Base-by-base conservation (phyloP, 805 yeast species). In the Teunomyces stri region DNA sequence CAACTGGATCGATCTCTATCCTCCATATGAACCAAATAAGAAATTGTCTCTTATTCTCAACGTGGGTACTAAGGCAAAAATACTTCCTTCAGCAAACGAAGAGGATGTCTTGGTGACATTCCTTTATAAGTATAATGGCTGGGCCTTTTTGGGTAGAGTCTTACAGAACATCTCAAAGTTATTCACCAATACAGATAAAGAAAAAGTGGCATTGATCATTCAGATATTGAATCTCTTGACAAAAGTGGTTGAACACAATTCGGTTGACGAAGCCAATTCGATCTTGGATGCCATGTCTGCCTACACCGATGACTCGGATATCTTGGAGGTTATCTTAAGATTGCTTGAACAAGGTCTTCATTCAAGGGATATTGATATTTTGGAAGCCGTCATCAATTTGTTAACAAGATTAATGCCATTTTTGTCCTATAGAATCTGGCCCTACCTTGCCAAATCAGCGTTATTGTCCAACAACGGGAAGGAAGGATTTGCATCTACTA, bases 61-160 rank as follows among this genome's bases (percentile, higher is more conserved):
- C 13, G 46, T 36, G 2, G 83, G 84, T 2, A 87, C 96, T 0
- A 78, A 73, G 46, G 97, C 92, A 2, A 84, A 85, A 53, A 65
- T 88, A 3, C 64, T 91, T 27, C 83, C 89, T 0, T 72, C 80
- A 3, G 59, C 61, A 5, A 56, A 58, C 12, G 62, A 58, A 10
- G 55, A 62, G 29, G 66, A 69, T 49, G 58, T 65, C 9, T 56
- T 78, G 13, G 86, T 87, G 3, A 76, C 89, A 18, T 90, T 94
- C 68, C 68, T 84, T 22, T 80, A 85, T 60, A 75, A 76, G 3
- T 89, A 84, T 61, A 87, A 84, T 59, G 97, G 97, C 1, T 90
- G 97, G 96, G 79, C 96, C 0, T 66, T 87, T 22, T 56, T 92
- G 13, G 97, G 97, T 1, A 76, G 96, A 56, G 68, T 87, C 0